Evolutionary conservation across 1,139 yeast genomes (phyloP), one percentile per base, ranked within the genome.

Genomic region (Diutina catenulata): DNA sequence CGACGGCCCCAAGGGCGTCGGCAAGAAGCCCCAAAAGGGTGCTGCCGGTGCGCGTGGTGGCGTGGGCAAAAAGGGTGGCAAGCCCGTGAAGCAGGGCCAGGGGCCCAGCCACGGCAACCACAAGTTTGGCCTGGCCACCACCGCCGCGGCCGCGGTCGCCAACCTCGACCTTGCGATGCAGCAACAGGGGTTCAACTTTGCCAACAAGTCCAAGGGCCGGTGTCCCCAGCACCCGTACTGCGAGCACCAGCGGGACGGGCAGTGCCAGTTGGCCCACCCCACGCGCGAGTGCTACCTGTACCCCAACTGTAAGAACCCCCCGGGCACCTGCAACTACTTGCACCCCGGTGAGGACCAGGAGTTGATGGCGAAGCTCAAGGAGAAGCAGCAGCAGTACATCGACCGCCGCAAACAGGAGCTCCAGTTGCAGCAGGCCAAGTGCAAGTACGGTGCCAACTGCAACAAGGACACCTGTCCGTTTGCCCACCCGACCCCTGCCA

Each of bases 401-500:
- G 73, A 70, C 43, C 41, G 44, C 29, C 64, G 56, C 51, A 64
- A 57, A 51, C 62, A 57, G 38, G 43, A 40, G 21, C 40, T 44
- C 6, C 47, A 43, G 32, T 47, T 44, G 43, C 33, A 28, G 19
- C 10, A 16, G 44, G 55, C 45, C 4, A 52, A 79, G 31, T 86
- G 95, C 63, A 81, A 80, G 55, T 86, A 72, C 56, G 93, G 91
- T 28, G 64, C 70, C 24, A 60, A 75, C 39, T 86, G 95, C 57
- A 66, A 81, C 23, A 82, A 81, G 51, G 86, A 77, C 43, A 59
- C 72, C 44, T 86, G 95, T 62, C 86, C 87, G 20, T 84, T 79
- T 62, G 95, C 88, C 22, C 95, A 86, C 52, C 95, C 95, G 37
- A 83, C 95, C 1, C 93, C 94, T 1, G 82, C 86, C 13, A 83